Conservation (phyloP, 2,329 filamentous ascomycete genomes). For the Aureobasidium namibiae region DNA sequence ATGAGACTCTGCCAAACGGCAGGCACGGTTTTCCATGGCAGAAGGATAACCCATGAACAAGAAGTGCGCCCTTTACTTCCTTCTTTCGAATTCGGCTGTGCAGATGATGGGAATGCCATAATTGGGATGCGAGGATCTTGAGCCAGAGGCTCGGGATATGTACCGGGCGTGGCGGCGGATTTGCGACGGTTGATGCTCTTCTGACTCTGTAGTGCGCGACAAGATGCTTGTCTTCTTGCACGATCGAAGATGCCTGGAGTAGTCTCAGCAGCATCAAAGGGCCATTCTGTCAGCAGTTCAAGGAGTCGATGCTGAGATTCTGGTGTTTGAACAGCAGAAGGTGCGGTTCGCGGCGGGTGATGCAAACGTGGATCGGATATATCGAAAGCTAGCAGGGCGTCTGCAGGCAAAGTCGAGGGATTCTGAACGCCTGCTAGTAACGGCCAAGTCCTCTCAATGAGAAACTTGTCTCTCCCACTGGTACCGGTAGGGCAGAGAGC, state of each 20-base stretch:
- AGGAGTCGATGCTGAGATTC: conserved; percentile 37
- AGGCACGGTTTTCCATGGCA: conserved; percentile 84
- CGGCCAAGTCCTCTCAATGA: conserved; percentile 35
- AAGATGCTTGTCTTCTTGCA: conserved; percentile 55
- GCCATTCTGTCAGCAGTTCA: conserved; percentile 58
- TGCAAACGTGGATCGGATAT: conserved; percentile 71
- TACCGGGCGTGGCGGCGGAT: conserved; percentile 53
- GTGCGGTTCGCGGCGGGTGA: conserved; percentile 58
- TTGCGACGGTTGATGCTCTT: conserved; percentile 74
- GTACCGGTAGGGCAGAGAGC: conserved; percentile 48
- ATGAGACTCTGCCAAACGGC: conserved; percentile 81
- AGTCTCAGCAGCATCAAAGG: conserved; percentile 46
- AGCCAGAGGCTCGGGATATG: conserved; percentile 47
- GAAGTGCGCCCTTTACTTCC: conserved; percentile 33
- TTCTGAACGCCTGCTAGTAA: conserved; percentile 55
- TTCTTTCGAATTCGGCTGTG: conserved; percentile 25
- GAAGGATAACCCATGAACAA: conserved; percentile 74
- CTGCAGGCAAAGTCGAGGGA: conserved; percentile 59
- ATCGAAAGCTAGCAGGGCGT: conserved; percentile 63
- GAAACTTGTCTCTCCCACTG: conserved; percentile 28
- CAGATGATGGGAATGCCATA: conserved; percentile 45
- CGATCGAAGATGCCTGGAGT: conserved; percentile 55
- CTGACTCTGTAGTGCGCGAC: conserved; percentile 61
- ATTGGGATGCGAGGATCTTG: conserved; percentile 72
- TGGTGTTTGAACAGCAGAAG: conserved; percentile 22